Conservation (phyloP, 495 filamentous ascomycete genomes). For the Tuber calosporum region DNA sequence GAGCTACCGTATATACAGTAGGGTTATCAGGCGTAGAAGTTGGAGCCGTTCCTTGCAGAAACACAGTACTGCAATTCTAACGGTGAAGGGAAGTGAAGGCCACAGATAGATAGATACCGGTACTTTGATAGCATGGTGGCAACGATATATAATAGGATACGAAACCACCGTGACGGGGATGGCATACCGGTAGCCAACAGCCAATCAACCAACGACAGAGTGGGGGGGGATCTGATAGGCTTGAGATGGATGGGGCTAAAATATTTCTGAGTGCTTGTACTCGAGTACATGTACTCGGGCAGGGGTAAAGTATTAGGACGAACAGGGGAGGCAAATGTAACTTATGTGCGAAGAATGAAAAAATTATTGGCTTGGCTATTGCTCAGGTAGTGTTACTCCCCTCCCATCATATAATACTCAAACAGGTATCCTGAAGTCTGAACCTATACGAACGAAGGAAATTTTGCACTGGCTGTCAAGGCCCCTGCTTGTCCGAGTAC, state of each 20-base stretch:
- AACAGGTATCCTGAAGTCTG: too few species aligned
- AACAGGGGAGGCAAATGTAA: too few species aligned
- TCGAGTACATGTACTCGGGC: background rate
- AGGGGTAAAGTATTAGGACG: too few species aligned
- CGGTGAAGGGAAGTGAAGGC: background rate
- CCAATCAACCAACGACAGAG: background rate
- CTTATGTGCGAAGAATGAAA: too few species aligned
- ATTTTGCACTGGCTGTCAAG: too few species aligned
- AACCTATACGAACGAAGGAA: too few species aligned
- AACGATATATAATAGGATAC: background rate
- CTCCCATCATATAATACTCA: too few species aligned
- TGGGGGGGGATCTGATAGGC: background rate
- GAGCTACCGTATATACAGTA: too few species aligned
- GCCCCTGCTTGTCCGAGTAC: too few species aligned
- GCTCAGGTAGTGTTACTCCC: too few species aligned
- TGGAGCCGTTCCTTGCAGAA: background rate
- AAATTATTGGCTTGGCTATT: too few species aligned
- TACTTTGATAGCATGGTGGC: background rate
- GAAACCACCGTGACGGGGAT: background rate
- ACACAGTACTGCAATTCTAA: background rate
- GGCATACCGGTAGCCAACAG: background rate
- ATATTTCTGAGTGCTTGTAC: background rate
- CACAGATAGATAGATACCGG: background rate
- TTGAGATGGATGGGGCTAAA: background rate
- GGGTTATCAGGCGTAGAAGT: background rate